These are phyloP conservation scores for Botrytis cinerea DNA, from an alignment of 2,329 filamentous ascomycete species.

Conservation along the genomic window DNA sequence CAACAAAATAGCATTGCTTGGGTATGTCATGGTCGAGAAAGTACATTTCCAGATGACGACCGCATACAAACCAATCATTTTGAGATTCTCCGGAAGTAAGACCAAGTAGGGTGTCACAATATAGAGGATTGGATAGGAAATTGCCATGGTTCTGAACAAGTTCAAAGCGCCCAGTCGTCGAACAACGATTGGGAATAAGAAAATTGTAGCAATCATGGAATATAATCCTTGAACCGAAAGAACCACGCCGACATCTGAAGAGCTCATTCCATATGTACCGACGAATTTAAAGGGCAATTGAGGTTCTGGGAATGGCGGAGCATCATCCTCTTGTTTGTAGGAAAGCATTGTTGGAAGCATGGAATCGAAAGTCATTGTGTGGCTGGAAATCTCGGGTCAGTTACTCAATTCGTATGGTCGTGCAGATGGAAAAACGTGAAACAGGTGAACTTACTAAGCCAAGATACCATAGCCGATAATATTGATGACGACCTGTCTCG, in stretches of 20 bases:
- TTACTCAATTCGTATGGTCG: slow-evolving; percentile 7
- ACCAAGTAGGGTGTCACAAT: slow-evolving; percentile 85
- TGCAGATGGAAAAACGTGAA: slow-evolving; percentile 20
- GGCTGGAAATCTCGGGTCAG: slow-evolving; percentile 55
- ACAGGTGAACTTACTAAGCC: slow-evolving; percentile 73
- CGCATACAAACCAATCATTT: slow-evolving; percentile 73
- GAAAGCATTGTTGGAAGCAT: slow-evolving; percentile 85
- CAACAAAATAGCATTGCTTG: slow-evolving; percentile 83
- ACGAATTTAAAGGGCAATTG: slow-evolving; percentile 84
- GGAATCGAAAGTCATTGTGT: slow-evolving; percentile 96
- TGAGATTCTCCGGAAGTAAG: slow-evolving; percentile 70
- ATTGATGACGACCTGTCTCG: slow-evolving; percentile 79
- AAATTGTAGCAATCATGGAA: slow-evolving; percentile 74
- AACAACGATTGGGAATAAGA: slow-evolving; percentile 79
- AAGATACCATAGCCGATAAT: slow-evolving; percentile 90
- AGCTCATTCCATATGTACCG: slow-evolving; percentile 81
- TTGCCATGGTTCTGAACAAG: slow-evolving; percentile 78
- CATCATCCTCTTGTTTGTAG: slow-evolving; percentile 23
- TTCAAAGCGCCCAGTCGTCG: slow-evolving; percentile 74
- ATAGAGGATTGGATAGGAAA: slow-evolving; percentile 87
- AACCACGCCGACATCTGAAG: slow-evolving; percentile 83
- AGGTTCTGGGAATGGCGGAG: slow-evolving; percentile 48
- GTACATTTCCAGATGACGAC: slow-evolving; percentile 91
- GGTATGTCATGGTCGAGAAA: slow-evolving; percentile 87
- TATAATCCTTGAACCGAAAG: slow-evolving; percentile 87